Evolutionary conservation across 2,329 filamentous ascomycete species (phyloP).

Genomic region (Exophiala bonariae): DNA sequence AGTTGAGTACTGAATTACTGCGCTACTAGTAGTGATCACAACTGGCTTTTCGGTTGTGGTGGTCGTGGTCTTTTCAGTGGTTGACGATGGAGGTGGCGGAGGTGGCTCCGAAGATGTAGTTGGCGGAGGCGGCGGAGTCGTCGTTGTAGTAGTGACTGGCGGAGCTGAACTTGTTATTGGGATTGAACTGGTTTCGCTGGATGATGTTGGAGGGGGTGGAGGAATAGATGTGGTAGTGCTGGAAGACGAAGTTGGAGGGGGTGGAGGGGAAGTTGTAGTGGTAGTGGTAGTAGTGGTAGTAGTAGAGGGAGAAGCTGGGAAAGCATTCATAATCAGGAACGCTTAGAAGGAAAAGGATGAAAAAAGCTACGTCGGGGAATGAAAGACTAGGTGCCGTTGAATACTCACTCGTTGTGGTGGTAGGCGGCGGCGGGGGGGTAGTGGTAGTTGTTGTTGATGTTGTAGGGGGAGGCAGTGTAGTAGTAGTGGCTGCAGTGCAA

Average conservation of each 20-base stretch:
- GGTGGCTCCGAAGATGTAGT: slow-evolving; percentile 13
- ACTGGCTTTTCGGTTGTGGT: slow-evolving; percentile 20
- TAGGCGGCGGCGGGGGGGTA: not conserved
- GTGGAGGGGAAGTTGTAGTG: slow-evolving; percentile 5
- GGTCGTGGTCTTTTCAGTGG: slow-evolving; percentile 11
- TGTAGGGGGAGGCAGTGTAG: not conserved
- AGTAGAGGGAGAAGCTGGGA: slow-evolving; percentile 1
- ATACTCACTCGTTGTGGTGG: slow-evolving; percentile 3
- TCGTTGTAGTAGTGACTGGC: slow-evolving; percentile 8
- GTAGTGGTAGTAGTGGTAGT: slow-evolving; percentile 12
- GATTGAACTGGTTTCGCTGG: slow-evolving; percentile 57
- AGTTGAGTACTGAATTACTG: slow-evolving; percentile 18
- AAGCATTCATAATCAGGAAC: too few relatives aligned
- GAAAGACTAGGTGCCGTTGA: not conserved
- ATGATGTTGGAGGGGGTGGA: slow-evolving; percentile 11
- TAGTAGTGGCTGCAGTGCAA: not conserved
- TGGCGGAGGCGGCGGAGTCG: slow-evolving; percentile 1
- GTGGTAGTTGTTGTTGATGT: not conserved
- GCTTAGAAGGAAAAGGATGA: too few relatives aligned
- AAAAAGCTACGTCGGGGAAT: too few relatives aligned
- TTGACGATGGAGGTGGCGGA: slow-evolving; percentile 5
- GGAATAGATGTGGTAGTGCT: slow-evolving; percentile 8
- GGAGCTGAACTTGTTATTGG: slow-evolving; percentile 48
- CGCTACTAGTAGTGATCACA: slow-evolving; percentile 20
- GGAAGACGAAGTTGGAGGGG: slow-evolving; percentile 9